Conservation (phyloP, 805 yeast species). For the Kurtzmaniella fragi region DNA sequence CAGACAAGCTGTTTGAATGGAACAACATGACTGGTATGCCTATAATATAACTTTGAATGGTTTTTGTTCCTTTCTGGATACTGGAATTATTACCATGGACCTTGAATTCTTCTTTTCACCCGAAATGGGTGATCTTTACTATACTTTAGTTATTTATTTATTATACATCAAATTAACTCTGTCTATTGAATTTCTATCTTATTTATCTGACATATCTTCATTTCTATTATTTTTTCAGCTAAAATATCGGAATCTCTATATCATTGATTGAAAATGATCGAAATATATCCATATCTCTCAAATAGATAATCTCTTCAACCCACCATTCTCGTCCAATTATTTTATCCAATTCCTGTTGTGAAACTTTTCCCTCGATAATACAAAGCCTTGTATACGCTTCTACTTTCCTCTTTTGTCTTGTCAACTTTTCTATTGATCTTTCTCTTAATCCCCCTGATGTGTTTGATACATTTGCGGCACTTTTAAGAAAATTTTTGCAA, state of each 20-base stretch:
- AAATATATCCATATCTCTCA: slow-evolving; percentile 17
- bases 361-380: slow-evolving; percentile 36
- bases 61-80: too few species aligned
- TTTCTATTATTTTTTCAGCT: too few species aligned
- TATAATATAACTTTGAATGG: slow-evolving; percentile 4
- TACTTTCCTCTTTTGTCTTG: slow-evolving; percentile 35
- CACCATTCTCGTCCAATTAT: slow-evolving; percentile 28
- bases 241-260: too few species aligned
- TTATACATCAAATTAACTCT: too few species aligned
- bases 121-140: too few species aligned
- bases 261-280: too few species aligned
- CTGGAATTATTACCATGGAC: too few species aligned
- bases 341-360: slow-evolving; percentile 21
- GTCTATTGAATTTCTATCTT: too few species aligned
- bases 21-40: slow-evolving; percentile 33
- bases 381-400: slow-evolving; percentile 46
- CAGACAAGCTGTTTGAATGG: slow-evolving; percentile 15
- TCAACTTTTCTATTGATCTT: slow-evolving; percentile 36
- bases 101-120: too few species aligned
- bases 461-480: slow-evolving; percentile 41
- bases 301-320: slow-evolving; percentile 20
- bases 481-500: slow-evolving; percentile 39
- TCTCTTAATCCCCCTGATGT: slow-evolving; percentile 50
- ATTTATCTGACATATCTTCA: too few species aligned
- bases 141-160: too few species aligned